Percentiles rank a stretch among this genome's conserved stretches.
These are phyloP conservation scores for Trametes cubensis DNA, from an alignment of 768 basidiomycete genomes.

Conservation along the genomic window DNA sequence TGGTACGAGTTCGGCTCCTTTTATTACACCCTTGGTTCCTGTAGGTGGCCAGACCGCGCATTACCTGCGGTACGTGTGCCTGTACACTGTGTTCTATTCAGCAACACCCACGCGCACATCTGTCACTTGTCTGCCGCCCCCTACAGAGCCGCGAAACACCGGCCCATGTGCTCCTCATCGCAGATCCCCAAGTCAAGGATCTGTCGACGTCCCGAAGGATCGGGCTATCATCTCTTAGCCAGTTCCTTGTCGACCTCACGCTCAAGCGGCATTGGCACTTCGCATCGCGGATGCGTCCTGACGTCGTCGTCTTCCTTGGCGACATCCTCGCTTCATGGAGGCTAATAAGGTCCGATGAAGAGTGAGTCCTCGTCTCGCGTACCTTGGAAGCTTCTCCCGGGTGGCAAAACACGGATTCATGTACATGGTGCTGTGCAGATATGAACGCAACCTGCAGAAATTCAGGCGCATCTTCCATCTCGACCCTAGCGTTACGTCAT, in stretches of 20 bases:
- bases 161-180: slow-evolving; percentile 69
- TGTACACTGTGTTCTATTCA: neutral
- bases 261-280: slow-evolving; percentile 81
- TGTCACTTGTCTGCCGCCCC: neutral
- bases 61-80: slow-evolving; percentile 21
- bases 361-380: slow-evolving; percentile 48
- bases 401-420: neutral
- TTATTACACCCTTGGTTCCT: slow-evolving; percentile 45
- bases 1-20: slow-evolving; percentile 74
- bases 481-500: slow-evolving; percentile 49
- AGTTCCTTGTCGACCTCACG: slow-evolving; percentile 67
- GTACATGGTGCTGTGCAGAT: slow-evolving; percentile 48
- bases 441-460: slow-evolving; percentile 62
- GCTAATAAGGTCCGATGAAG: slow-evolving; percentile 55
- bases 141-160: slow-evolving; percentile 10
- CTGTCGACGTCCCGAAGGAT: slow-evolving; percentile 3
- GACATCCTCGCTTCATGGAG: slow-evolving; percentile 90
- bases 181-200: slow-evolving; percentile 81
- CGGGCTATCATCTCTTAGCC: slow-evolving; percentile 10
- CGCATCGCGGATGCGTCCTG: slow-evolving; percentile 57
- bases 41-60: slow-evolving; percentile 57
- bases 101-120: neutral
- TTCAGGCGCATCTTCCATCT: slow-evolving; percentile 72
- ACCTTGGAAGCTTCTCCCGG: slow-evolving; percentile 3
- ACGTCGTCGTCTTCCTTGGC: slow-evolving; percentile 83